Conservation (phyloP, 2,329 filamentous ascomycete genomes). For the Cytospora chrysosperma region DNA sequence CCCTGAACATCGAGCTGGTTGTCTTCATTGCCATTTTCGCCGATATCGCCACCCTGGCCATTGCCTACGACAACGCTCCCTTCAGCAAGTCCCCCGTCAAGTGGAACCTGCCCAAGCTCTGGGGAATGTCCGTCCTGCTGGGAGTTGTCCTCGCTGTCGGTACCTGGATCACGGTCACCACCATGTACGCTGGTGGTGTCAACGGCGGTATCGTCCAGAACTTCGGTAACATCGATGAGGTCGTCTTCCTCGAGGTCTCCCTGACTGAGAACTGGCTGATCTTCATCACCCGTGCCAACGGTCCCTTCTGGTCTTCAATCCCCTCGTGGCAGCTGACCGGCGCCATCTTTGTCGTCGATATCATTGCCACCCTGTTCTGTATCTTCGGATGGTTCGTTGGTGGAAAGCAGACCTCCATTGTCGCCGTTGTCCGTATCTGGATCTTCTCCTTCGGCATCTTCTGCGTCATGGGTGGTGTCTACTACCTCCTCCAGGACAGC, state of each 20-base stretch:
- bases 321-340: slow-evolving; percentile 82
- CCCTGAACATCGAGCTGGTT: slow-evolving; percentile 80
- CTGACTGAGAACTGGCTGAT: slow-evolving; percentile 95
- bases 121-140: slow-evolving; percentile 86
- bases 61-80: slow-evolving; percentile 90
- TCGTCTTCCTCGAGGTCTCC: slow-evolving; percentile 87
- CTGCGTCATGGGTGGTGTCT: slow-evolving; percentile 64
- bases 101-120: slow-evolving; percentile 93
- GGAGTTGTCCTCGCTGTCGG: slow-evolving; percentile 78
- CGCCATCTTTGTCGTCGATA: slow-evolving; percentile 78
- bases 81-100: slow-evolving; percentile 85
- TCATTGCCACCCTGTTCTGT: slow-evolving; percentile 81
- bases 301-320: slow-evolving; percentile 86
- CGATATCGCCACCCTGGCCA: slow-evolving; percentile 86
- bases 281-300: slow-evolving; percentile 92
- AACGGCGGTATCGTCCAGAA: slow-evolving; percentile 87
- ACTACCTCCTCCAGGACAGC: slow-evolving; percentile 81
- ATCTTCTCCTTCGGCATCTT: slow-evolving; percentile 89
- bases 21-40: slow-evolving; percentile 96
- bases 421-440: slow-evolving; percentile 86
- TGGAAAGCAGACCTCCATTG: slow-evolving; percentile 66
- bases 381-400: slow-evolving; percentile 80
- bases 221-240: slow-evolving; percentile 76
- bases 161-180: slow-evolving; percentile 87
- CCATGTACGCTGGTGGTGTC: slow-evolving; percentile 69